phyloP scores from a whole-genome alignment of 2,329 filamentous ascomycete genomes.

The Fusarium torreyae region DNA sequence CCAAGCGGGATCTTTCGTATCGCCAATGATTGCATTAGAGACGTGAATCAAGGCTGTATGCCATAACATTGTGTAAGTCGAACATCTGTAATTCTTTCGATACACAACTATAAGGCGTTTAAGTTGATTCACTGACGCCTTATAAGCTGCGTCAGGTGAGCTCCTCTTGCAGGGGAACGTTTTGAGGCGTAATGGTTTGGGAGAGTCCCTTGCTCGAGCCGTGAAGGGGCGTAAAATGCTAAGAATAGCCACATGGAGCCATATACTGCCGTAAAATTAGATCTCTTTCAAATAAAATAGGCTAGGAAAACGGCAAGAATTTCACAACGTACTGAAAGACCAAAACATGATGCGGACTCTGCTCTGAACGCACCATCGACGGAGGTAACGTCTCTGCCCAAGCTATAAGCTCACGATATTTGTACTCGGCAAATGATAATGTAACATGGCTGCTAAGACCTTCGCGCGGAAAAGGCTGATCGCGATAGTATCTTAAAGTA shows the following conservation, averaged over 20 bases:
- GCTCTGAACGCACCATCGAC: constrained; percentile 45
- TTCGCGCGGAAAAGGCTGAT: constrained; percentile 17
- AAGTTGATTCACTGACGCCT: constrained; percentile 56
- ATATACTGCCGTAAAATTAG: constrained; percentile 54
- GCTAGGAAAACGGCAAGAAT: neutral
- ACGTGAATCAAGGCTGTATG: constrained; percentile 59
- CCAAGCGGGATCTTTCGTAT: constrained; percentile 51
- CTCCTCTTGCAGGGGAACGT: constrained; percentile 52
- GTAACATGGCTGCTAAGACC: constrained; percentile 16
- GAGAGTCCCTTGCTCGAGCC: neutral
- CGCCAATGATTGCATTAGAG: constrained; percentile 55
- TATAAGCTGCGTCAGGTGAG: constrained; percentile 52
- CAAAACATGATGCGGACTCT: constrained; percentile 54
- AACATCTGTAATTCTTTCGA: constrained; percentile 52
- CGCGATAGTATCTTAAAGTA: constrained; percentile 49
- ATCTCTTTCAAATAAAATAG: neutral
- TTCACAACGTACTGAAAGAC: constrained; percentile 55
- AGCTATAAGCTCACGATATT: constrained; percentile 57
- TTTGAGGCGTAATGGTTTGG: constrained; percentile 14
- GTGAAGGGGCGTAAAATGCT: constrained; percentile 54
- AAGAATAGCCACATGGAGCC: constrained; percentile 57
- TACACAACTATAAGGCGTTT: constrained; percentile 58
- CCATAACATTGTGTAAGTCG: constrained; percentile 58
- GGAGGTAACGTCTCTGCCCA: constrained; percentile 55
- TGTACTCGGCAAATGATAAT: constrained; percentile 54